Base-by-base conservation (phyloP, 2,329 filamentous ascomycete genomes). In the Exophiala dermatitidis region DNA sequence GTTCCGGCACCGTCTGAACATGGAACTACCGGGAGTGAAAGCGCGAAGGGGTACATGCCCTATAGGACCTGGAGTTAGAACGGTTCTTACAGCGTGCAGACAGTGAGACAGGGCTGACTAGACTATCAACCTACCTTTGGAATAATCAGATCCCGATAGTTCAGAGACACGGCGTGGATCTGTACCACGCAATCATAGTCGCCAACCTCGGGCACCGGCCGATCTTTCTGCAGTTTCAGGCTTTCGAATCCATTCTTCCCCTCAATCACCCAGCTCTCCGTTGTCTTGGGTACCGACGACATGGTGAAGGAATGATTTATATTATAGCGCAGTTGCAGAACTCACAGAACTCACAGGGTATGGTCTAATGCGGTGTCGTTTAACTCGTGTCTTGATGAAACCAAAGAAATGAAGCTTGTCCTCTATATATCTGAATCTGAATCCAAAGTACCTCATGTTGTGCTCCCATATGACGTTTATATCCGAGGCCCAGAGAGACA, bases 171-270 rank as follows among this genome's bases (percentile, higher is more conserved):
- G 3, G 71, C 74, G 5, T 72, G 62, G 1, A 78, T 73, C 67
- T 84, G 85, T 61, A 90, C 81, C 34, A 90, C 43, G 36, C 43
- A 46, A 40, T 51, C 52, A 12, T 48, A 31, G 3, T 34, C 31
- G 7, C 44, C 44, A 26, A 46, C 6, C n/a, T 34, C 31, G 6
- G 31, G 31, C 3, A 46, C n/a, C 12, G 44, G 44, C 5, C 12
- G 19, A 9, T 34, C 3, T 52, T 52, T 46, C 3, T 52, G 5
- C 8, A 47, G 26, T 31, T 41, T 40, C 10, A 50, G 19, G 31
- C 37, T 30, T 28, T 34, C 32, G 29, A 37, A 41, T 12, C 29
- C 44, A 45, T 45, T 45, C n/a, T 32, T 10, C 5, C 50, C 48
- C 1, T 45, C 54, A 7, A 32, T 52, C 9, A 31, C 28, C 9